Conservation (phyloP, 108 stramenopile species). For the Cyclotella baltica region DNA sequence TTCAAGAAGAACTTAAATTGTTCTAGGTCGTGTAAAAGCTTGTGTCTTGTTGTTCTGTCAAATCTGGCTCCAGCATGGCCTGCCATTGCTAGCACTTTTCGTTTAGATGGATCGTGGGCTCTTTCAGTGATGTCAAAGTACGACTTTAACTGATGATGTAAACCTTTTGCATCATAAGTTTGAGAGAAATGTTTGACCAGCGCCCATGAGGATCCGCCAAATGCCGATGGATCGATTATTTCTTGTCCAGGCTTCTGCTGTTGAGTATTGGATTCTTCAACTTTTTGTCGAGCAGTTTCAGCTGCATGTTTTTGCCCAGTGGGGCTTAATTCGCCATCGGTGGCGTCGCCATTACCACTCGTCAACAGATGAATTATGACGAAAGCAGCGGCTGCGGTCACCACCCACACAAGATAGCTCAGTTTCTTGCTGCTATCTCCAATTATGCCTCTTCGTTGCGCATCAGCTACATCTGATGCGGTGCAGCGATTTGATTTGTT, state of each 20-base stretch:
- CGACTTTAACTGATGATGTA: neutral
- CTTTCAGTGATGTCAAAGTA: conserved; percentile 2
- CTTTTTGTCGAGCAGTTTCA: neutral
- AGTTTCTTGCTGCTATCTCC: too few species aligned
- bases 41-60: conserved; percentile 4
- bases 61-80: neutral
- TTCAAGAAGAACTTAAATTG: neutral
- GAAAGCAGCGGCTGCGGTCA: too few species aligned
- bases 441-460: too few species aligned
- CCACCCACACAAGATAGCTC: too few species aligned
- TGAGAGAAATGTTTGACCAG: conserved; percentile 3
- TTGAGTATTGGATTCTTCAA: neutral
- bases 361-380: too few species aligned
- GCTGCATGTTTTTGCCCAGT: neutral
- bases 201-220: neutral
- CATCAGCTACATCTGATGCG: too few species aligned
- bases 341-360: too few species aligned
- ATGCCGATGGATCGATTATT: neutral
- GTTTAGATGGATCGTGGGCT: conserved; percentile 6
- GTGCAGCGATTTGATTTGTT: too few species aligned
- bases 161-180: neutral
- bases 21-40: neutral
- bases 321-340: too few species aligned
- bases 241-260: neutral
- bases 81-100: neutral